These are phyloP conservation scores for Pleurotus sapidus DNA, from an alignment of 768 basidiomycete genomes.

Conservation along the genomic window DNA sequence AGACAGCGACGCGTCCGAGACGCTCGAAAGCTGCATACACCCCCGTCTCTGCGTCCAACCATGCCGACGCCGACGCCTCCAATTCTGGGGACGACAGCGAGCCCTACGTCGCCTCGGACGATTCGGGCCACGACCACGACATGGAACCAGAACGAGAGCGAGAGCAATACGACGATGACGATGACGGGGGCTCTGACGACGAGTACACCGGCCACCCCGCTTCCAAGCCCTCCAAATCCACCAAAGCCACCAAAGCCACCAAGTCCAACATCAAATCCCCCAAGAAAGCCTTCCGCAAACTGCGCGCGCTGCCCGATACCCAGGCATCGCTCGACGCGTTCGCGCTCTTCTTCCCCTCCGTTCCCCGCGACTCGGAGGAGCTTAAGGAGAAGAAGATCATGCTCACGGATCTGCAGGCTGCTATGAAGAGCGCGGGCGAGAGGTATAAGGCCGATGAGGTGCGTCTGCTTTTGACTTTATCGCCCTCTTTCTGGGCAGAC, in stretches of 20 bases:
- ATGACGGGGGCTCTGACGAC: constrained; percentile 29
- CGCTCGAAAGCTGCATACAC: constrained; percentile 14
- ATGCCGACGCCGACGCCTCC: too few species aligned
- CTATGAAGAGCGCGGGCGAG: constrained; percentile 63
- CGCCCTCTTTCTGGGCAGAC: too few species aligned
- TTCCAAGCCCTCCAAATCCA: too few species aligned
- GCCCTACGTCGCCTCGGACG: too few species aligned
- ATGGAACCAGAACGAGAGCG: too few species aligned
- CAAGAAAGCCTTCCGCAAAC: too few species aligned
- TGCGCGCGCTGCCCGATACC: constrained; percentile 41
- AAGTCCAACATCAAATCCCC: too few species aligned
- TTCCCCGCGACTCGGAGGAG: constrained; percentile 31
- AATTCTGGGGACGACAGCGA: too few species aligned
- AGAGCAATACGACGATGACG: constrained; percentile 12
- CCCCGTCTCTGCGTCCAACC: too few species aligned
- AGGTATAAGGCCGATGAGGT: constrained; percentile 77
- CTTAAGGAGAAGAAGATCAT: constrained; percentile 53
- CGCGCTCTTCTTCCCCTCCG: constrained; percentile 69
- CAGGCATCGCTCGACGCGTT: constrained; percentile 57
- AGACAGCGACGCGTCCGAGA: not conserved
- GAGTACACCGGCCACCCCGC: constrained; percentile 22
- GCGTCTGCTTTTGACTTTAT: constrained; percentile 13
- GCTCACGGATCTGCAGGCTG: constrained; percentile 63
- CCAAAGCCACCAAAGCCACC: not conserved
- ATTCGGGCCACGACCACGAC: too few species aligned